phyloP scores from a whole-genome alignment of 176 grass and related monocot genomes.

The Dactylis glomerata region DNA sequence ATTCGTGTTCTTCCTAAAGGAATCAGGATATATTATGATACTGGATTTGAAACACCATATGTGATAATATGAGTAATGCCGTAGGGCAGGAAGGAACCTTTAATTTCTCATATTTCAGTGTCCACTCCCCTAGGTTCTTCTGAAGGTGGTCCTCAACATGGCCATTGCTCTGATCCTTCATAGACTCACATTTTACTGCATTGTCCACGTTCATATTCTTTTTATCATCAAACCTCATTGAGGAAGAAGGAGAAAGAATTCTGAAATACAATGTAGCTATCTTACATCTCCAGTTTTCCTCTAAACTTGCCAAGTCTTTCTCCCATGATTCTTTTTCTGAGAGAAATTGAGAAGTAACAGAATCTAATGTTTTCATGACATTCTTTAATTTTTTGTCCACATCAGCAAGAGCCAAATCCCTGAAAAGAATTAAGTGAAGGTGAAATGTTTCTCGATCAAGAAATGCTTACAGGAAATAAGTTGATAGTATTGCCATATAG shows the following conservation, averaged over 20 bases:
- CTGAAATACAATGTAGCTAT: constrained; percentile 8
- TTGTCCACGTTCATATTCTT: constrained; percentile 18
- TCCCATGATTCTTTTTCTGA: constrained; percentile 89
- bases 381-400: constrained; percentile 63
- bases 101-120: constrained; percentile 72
- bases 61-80: constrained; percentile 23
- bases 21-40: constrained; percentile 26
- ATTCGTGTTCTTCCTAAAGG: constrained; percentile 90
- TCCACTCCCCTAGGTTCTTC: constrained; percentile 76
- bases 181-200: constrained; percentile 75
- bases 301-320: constrained; percentile 67
- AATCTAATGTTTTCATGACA: constrained; percentile 71
- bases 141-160: constrained; percentile 68
- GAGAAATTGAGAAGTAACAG: constrained; percentile 53
- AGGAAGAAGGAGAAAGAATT: constrained; percentile 13
- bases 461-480: constrained; percentile 2
- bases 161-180: constrained; percentile 67
- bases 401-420: constrained; percentile 77
- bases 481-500: constrained; percentile 3
- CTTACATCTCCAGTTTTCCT: constrained; percentile 96
- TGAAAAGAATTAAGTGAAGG: constrained; percentile 35
- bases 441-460: constrained; percentile 9
- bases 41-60: constrained; percentile 4
- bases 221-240: background rate
- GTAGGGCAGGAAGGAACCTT: constrained; percentile 57